These are phyloP conservation scores for Diaporthe sp. DNA, from an alignment of 2,329 filamentous ascomycete genomes.

Conservation along the genomic window DNA sequence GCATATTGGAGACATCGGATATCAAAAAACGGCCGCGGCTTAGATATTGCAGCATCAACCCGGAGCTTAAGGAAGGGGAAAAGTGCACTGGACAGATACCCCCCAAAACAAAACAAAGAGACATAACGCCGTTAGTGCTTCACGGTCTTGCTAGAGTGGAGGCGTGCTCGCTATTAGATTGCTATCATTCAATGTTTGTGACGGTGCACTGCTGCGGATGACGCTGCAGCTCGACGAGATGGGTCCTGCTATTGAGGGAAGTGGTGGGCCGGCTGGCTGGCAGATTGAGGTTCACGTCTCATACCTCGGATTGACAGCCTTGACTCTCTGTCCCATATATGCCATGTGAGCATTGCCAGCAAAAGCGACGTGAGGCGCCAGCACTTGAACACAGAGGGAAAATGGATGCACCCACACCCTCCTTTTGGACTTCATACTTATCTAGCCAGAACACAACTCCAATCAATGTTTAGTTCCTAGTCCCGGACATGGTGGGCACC, in stretches of 20 bases:
- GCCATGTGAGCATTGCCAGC: not conserved
- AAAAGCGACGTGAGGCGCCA: not conserved
- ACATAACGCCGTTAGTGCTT: not conserved
- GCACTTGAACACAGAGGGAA: too few relatives aligned
- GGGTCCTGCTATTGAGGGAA: too few relatives aligned
- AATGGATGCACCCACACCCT: too few relatives aligned
- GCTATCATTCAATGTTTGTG: not conserved
- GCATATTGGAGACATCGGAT: not conserved
- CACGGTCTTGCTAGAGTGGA: not conserved
- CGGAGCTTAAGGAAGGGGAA: not conserved
- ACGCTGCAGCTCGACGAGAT: not conserved
- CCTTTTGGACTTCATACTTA: too few relatives aligned
- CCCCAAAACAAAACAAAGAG: not conserved
- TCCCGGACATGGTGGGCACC: too few relatives aligned
- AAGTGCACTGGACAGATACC: slow-evolving; percentile 32
- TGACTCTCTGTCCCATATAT: not conserved
- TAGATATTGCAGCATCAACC: slow-evolving; percentile 12
- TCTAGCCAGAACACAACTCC: too few relatives aligned
- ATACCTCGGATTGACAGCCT: not conserved
- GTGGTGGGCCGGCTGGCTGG: not conserved
- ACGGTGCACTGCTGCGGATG: not conserved
- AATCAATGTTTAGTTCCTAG: not conserved
- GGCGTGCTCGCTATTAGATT: not conserved
- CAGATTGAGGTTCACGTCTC: not conserved
- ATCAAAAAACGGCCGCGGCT: not conserved